These are phyloP conservation scores for Colletotrichum sp. DNA, from an alignment of 2,329 filamentous ascomycete genomes.

Conservation along the genomic window DNA sequence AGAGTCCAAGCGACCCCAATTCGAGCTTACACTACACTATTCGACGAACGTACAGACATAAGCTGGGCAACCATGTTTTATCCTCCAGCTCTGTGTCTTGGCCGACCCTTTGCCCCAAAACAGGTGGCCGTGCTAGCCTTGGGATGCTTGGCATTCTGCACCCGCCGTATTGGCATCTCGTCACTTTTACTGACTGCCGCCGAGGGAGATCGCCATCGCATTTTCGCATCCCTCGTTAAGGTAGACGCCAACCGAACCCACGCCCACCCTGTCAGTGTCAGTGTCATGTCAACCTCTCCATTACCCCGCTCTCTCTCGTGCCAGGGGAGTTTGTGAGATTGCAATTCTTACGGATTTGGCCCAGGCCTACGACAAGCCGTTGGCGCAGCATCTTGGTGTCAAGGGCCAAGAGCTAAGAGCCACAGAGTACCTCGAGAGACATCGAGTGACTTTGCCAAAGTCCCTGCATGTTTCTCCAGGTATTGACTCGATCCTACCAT, in stretches of 20 bases:
- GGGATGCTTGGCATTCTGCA: slow-evolving; percentile 5
- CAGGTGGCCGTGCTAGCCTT: slow-evolving; percentile 2
- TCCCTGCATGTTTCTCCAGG: neutral
- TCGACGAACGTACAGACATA: neutral
- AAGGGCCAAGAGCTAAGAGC: neutral
- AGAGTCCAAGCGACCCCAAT: neutral
- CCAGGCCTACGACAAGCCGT: neutral
- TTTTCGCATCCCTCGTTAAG: neutral
- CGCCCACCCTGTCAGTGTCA: neutral
- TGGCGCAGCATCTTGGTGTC: neutral
- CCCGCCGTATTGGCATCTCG: slow-evolving; percentile 1
- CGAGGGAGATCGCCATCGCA: neutral
- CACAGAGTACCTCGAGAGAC: neutral
- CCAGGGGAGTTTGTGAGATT: neutral
- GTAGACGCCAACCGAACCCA: neutral
- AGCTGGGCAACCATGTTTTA: neutral
- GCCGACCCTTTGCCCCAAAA: neutral
- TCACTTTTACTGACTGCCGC: neutral
- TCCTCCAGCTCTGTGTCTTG: neutral
- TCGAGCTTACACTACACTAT: neutral
- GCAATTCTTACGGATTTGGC: neutral
- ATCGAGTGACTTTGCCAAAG: slow-evolving; percentile 1
- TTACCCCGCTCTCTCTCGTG: neutral
- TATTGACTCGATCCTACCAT: neutral
- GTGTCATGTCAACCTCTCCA: neutral